A percentile compares a stretch with the other conserved stretches of the same genome.
Evolutionary conservation across 331 rosid genomes (phyloP).

Genomic region (Malus hybrid): DNA sequence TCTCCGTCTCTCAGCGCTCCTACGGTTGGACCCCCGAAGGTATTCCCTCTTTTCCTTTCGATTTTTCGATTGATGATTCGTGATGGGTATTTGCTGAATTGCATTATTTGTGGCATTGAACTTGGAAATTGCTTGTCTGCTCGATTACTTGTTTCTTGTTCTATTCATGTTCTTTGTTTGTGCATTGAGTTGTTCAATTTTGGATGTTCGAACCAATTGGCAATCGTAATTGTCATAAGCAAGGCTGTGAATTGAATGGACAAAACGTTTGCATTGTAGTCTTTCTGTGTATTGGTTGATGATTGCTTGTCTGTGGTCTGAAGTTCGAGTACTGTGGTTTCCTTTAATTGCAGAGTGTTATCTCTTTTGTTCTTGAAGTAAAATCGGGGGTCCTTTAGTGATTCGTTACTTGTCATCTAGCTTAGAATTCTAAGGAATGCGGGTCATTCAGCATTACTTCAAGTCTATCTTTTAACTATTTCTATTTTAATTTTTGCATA

Average conservation of each 20-base stretch:
- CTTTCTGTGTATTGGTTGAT: background rate
- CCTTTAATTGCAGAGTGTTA: background rate
- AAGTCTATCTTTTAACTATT: background rate
- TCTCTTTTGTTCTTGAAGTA: background rate
- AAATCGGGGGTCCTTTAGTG: background rate
- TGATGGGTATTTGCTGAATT: background rate
- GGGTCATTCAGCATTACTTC: background rate
- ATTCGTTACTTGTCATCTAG: background rate
- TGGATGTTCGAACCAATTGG: background rate
- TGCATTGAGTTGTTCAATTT: background rate
- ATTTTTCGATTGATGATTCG: background rate
- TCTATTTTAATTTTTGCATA: too few species aligned
- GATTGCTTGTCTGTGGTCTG: background rate
- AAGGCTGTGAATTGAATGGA: background rate
- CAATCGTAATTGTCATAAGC: background rate
- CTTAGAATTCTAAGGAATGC: background rate
- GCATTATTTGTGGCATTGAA: background rate
- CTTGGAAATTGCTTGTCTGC: background rate
- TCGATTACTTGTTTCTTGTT: background rate
- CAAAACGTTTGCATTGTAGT: background rate
- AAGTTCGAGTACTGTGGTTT: background rate
- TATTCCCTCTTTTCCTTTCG: conserved; percentile 14
- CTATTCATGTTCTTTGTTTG: background rate
- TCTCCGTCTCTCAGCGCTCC: conserved; percentile 55
- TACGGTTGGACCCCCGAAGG: conserved; percentile 71